These are phyloP conservation scores for Glycine soja DNA, from an alignment of 306 rosid species.

Conservation along the genomic window DNA sequence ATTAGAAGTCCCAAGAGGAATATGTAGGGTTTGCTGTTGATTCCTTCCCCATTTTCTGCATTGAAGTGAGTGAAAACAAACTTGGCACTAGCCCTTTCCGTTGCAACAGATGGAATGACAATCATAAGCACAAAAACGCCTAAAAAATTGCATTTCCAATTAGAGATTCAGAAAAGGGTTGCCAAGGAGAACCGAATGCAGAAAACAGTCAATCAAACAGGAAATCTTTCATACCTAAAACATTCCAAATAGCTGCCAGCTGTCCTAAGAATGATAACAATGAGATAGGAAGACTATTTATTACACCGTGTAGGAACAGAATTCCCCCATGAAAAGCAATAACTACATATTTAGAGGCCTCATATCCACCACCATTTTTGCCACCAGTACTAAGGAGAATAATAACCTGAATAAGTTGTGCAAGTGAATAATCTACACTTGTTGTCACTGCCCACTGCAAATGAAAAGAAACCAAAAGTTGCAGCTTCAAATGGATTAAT, in stretches of 20 bases:
- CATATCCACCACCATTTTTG: constrained; percentile 79
- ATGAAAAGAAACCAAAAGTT: constrained; percentile 49
- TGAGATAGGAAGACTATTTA: constrained; percentile 86
- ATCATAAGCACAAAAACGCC: constrained; percentile 94
- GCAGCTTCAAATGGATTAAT: constrained; percentile 36
- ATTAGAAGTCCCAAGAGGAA: constrained; percentile 91
- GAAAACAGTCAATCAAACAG: constrained; percentile 18
- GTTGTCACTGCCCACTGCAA: constrained; percentile 99
- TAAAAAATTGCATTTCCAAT: constrained; percentile 46
- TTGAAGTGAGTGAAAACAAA: constrained; percentile 96
- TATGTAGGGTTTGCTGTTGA: constrained; percentile 70
- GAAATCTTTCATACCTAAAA: constrained; percentile 65
- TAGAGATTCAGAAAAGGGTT: constrained; percentile 38
- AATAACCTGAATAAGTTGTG: constrained; percentile 86
- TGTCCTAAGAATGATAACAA: constrained; percentile 89
- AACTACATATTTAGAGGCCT: constrained; percentile 78
- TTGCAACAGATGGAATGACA: constrained; percentile 78
- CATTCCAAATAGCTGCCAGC: constrained; percentile 90
- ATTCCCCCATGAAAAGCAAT: constrained; percentile 79
- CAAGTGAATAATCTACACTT: constrained; percentile 92
- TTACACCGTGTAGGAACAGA: constrained; percentile 77
- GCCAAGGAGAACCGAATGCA: constrained; percentile 17
- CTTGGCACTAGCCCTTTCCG: constrained; percentile 82
- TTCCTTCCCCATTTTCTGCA: constrained; percentile 86
- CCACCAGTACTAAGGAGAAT: constrained; percentile 95